A percentile compares a stretch with the other conserved stretches of the same genome.
Evolutionary conservation across 805 yeast species (phyloP).

Genomic region (Wickerhamiella azyma): DNA sequence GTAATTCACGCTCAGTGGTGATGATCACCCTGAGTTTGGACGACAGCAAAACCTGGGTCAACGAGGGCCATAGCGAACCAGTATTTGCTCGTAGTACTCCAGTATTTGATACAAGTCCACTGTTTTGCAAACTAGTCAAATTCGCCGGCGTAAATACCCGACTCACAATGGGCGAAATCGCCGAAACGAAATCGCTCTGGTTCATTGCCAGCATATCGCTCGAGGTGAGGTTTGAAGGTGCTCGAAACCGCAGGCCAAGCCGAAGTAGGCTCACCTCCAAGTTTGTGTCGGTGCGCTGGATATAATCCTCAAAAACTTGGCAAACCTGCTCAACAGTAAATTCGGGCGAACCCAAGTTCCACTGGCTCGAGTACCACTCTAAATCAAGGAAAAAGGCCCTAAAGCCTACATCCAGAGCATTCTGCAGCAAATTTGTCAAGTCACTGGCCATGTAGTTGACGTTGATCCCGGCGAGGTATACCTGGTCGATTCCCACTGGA

Average conservation of each 20-base stretch:
- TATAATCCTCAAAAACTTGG: constrained; percentile 24
- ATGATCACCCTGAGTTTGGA: constrained; percentile 12
- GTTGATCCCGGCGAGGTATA: constrained; percentile 25
- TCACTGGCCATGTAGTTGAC: constrained; percentile 1
- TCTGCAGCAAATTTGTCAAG: constrained; percentile 8
- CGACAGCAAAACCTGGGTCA: constrained; percentile 11
- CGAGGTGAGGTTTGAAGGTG: neutral
- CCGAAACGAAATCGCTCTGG: neutral
- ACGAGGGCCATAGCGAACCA: constrained; percentile 14
- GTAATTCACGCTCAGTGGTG: neutral
- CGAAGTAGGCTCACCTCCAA: constrained; percentile 34
- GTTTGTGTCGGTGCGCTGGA: constrained; percentile 33
- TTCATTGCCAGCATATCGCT: neutral
- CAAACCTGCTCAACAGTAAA: constrained; percentile 6
- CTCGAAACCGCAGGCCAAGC: constrained; percentile 25
- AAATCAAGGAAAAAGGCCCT: constrained; percentile 31
- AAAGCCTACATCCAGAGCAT: constrained; percentile 26
- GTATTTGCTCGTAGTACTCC: neutral
- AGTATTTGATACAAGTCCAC: neutral
- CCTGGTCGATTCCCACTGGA: constrained; percentile 24
- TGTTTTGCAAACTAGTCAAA: neutral
- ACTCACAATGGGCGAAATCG: neutral
- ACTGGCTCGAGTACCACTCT: constrained; percentile 35
- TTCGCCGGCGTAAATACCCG: constrained; percentile 14
- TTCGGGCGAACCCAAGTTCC: constrained; percentile 45